Conservation (phyloP, 179 eudicot genomes). For the Gypsophila paniculata region DNA sequence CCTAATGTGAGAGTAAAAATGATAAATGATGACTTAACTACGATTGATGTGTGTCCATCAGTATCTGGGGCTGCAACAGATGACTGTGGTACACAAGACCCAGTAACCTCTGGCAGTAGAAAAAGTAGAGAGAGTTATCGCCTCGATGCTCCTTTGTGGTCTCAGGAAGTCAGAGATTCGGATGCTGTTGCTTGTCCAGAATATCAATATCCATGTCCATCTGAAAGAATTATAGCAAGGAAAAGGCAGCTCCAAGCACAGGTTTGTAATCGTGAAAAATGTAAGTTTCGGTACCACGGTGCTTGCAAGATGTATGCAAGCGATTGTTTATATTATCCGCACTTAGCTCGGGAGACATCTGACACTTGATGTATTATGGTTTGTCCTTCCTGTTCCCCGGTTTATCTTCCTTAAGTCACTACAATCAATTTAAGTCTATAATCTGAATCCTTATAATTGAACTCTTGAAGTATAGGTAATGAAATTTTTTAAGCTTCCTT, state of each 20-base stretch:
- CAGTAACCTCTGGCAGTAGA: constrained; percentile 29
- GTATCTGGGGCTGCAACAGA: constrained; percentile 35
- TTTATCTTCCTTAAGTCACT: not conserved
- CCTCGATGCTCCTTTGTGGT: constrained; percentile 31
- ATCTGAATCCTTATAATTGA: not conserved
- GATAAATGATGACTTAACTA: constrained; percentile 36
- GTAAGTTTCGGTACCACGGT: not conserved
- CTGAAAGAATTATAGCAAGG: constrained; percentile 49
- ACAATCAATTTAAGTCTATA: not conserved
- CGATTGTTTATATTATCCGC: not conserved
- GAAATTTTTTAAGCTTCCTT: not conserved
- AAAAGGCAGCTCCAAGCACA: constrained; percentile 70
- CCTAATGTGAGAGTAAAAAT: constrained; percentile 44
- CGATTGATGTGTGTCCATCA: constrained; percentile 35
- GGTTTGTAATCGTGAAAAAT: constrained; percentile 36
- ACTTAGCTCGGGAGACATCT: too few species aligned
- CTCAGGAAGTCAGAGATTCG: constrained; percentile 33
- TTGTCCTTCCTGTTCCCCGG: not conserved
- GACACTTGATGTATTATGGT: too few species aligned
- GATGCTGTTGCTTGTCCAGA: constrained; percentile 40
- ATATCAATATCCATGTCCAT: constrained; percentile 40
- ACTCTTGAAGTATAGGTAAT: not conserved
- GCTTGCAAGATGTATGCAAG: not conserved
- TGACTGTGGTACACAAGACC: constrained; percentile 31
- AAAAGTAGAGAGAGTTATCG: constrained; percentile 31